phyloP scores from a whole-genome alignment of 148 eudicot species.

The Chenopodium suecicum region DNA sequence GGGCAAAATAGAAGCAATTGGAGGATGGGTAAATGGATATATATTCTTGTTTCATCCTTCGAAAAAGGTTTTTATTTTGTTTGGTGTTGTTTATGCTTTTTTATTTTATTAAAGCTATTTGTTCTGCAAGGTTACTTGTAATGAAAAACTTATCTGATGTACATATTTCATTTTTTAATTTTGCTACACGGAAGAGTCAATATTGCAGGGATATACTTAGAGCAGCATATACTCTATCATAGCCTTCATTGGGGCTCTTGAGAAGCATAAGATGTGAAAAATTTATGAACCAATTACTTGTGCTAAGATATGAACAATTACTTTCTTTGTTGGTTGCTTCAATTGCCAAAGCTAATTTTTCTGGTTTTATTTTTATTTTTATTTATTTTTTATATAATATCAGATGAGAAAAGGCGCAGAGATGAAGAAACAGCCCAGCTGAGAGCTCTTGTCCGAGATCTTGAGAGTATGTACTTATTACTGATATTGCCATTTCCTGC shows the following conservation, averaged over 20 bases:
- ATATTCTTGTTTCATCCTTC: too few species aligned
- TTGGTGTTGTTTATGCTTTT: too few species aligned
- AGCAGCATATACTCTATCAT: too few species aligned
- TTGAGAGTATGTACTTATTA: constrained; percentile 56
- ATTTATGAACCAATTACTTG: background rate
- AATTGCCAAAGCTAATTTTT: background rate
- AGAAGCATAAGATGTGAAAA: background rate
- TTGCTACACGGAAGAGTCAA: too few species aligned
- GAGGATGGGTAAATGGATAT: too few species aligned
- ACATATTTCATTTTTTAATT: too few species aligned
- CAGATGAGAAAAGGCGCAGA: constrained; percentile 64
- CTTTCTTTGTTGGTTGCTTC: constrained; percentile 7
- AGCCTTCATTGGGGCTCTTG: background rate
- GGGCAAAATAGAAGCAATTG: too few species aligned
- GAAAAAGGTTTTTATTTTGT: too few species aligned
- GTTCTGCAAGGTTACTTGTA: background rate
- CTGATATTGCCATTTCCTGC: constrained; percentile 4
- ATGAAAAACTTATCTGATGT: too few species aligned
- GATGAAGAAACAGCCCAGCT: constrained; percentile 70
- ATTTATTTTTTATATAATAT: background rate
- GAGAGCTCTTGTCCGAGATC: constrained; percentile 76
- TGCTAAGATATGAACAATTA: background rate
- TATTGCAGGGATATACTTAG: too few species aligned
- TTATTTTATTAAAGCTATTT: too few species aligned
- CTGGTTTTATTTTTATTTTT: constrained; percentile 1